phyloP scores from a whole-genome alignment of 306 rosid genomes.

The Cyclanthera cordifolia region DNA sequence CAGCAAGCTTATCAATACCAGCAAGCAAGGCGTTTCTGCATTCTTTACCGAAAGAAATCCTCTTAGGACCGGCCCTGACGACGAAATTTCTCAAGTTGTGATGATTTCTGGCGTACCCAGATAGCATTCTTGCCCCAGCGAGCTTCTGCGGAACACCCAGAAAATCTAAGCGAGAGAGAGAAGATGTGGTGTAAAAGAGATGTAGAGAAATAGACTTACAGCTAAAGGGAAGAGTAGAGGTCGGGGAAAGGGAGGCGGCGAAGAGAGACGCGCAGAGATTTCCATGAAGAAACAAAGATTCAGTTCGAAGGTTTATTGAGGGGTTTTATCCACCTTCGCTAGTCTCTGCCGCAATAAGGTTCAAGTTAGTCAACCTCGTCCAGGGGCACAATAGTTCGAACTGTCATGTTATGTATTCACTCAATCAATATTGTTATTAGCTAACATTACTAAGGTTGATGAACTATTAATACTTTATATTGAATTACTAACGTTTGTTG shows the following conservation, averaged over 20 bases:
- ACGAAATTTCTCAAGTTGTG: conserved; percentile 14
- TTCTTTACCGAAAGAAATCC: conserved; percentile 53
- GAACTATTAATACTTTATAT: no score
- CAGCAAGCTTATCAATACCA: conserved; percentile 90
- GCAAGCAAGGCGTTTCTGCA: conserved; percentile 50
- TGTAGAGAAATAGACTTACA: conserved; percentile 23
- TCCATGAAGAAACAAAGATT: conserved; percentile 6
- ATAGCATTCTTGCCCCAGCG: conserved; percentile 21
- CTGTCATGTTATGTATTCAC: no score
- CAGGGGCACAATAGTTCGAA: no score
- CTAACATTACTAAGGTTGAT: no score
- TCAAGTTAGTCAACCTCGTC: no score
- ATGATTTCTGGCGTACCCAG: conserved; percentile 29
- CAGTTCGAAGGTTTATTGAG: neutral
- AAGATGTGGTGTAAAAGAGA: neutral
- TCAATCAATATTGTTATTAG: no score
- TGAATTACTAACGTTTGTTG: no score
- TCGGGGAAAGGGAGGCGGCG: conserved; percentile 19
- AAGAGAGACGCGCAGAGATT: conserved; percentile 22
- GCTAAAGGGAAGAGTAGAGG: conserved; percentile 24
- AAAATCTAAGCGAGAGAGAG: neutral
- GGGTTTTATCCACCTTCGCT: neutral
- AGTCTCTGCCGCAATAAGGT: no score
- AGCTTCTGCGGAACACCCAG: conserved; percentile 26
- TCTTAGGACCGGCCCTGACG: conserved; percentile 65